phyloP scores from a whole-genome alignment of 2,329 filamentous ascomycete genomes.

The Cercospora sp. region DNA sequence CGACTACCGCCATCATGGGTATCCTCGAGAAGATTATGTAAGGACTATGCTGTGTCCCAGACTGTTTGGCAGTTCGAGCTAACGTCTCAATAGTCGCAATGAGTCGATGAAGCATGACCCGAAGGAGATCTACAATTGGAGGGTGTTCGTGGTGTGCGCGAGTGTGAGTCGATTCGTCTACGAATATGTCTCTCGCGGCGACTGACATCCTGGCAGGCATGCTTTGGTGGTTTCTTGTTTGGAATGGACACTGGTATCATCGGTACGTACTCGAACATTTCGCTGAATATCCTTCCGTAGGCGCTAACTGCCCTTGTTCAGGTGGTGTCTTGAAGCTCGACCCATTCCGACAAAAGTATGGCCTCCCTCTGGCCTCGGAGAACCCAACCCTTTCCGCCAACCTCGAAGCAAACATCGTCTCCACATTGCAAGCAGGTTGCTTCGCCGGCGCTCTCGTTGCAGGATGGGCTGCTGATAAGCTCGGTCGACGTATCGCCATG shows the following conservation, averaged over 20 bases:
- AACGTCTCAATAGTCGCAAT: slow-evolving; percentile 50
- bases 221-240: slow-evolving; percentile 70
- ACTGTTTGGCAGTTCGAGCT: too few relatives aligned
- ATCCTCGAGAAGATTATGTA: slow-evolving; percentile 18
- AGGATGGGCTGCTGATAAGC: slow-evolving; percentile 67
- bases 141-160: slow-evolving; percentile 62
- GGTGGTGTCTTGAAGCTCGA: slow-evolving; percentile 64
- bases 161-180: slow-evolving; percentile 52
- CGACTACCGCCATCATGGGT: slow-evolving; percentile 11
- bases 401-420: slow-evolving; percentile 58
- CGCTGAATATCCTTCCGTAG: too few relatives aligned
- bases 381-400: slow-evolving; percentile 27
- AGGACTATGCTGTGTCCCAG: too few relatives aligned
- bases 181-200: slow-evolving; percentile 43
- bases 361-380: slow-evolving; percentile 42
- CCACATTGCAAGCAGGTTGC: slow-evolving; percentile 72
- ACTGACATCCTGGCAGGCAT: slow-evolving; percentile 42
- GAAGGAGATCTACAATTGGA: slow-evolving; percentile 69
- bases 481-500: slow-evolving; percentile 70
- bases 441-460: slow-evolving; percentile 71
- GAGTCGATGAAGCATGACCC: slow-evolving; percentile 70
- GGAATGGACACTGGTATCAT: slow-evolving; percentile 68
- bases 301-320: neutral
- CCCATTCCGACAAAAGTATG: slow-evolving; percentile 60
- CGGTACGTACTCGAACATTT: slow-evolving; percentile 31